Percentiles rank a stretch among this genome's conserved stretches.
Conservation (phyloP, 352 stramenopile genomes). For the Vaucheria bursata region DNA sequence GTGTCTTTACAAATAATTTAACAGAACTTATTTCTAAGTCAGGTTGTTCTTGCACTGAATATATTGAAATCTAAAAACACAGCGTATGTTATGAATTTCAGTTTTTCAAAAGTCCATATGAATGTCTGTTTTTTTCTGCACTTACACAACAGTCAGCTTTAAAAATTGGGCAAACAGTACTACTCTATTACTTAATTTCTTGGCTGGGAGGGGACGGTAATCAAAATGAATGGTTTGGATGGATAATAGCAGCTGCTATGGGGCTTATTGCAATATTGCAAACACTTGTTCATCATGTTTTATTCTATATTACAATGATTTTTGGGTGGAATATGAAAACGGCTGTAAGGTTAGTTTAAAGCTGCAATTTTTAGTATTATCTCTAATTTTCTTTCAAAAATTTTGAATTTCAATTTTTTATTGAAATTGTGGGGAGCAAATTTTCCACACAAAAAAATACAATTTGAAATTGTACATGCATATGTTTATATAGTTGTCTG, state of each 20-base stretch:
- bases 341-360: neutral
- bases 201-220: neutral
- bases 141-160: neutral
- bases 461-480: neutral
- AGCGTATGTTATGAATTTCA: neutral
- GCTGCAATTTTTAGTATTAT: no score
- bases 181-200: neutral
- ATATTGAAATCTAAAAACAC: neutral
- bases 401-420: neutral
- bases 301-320: conserved; percentile 1
- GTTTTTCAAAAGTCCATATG: neutral
- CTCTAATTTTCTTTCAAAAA: neutral
- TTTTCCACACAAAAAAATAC: neutral
- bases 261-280: neutral
- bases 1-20: neutral
- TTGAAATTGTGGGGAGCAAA: neutral
- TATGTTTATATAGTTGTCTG: neutral
- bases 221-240: neutral
- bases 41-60: neutral
- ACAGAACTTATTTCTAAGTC: neutral
- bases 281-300: neutral
- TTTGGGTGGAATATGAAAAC: neutral
- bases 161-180: neutral
- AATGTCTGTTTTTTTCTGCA: neutral
- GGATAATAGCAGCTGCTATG: neutral